phyloP scores from a whole-genome alignment of 208 protist species.

The Acanthamoeba sp. region DNA sequence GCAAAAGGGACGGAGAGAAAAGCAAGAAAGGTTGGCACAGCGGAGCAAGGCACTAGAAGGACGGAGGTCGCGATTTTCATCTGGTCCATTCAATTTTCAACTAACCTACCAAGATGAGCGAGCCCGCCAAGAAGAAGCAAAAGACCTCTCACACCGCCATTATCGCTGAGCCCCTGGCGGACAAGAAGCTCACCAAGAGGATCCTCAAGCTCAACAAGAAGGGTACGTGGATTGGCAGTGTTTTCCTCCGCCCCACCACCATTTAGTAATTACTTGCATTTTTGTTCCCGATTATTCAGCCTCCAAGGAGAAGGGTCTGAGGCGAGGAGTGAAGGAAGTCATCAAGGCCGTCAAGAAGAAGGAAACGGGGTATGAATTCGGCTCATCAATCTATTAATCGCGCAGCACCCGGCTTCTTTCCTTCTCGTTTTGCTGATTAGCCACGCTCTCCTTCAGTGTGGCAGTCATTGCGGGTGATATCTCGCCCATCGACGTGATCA shows the following conservation, averaged over 20 bases:
- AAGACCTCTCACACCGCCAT: slow-evolving; percentile 30
- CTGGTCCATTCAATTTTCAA: background rate
- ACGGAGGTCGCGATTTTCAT: slow-evolving; percentile 11
- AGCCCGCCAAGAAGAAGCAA: slow-evolving; percentile 43
- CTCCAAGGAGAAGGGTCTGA: slow-evolving; percentile 85
- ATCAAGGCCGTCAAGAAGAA: slow-evolving; percentile 89
- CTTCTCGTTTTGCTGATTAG: background rate
- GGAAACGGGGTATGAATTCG: slow-evolving; percentile 76
- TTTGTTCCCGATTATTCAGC: slow-evolving; percentile 77
- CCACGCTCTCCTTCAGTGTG: slow-evolving; percentile 73
- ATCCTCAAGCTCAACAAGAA: slow-evolving; percentile 85
- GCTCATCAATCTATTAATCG: background rate
- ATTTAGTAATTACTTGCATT: background rate
- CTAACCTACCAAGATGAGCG: background rate
- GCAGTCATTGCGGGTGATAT: slow-evolving; percentile 92
- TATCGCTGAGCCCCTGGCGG: slow-evolving; percentile 87
- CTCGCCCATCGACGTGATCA: slow-evolving; percentile 92
- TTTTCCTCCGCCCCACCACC: background rate
- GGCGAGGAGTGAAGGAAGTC: slow-evolving; percentile 91
- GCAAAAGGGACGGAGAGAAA: slow-evolving; percentile 18
- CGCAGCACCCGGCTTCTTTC: background rate
- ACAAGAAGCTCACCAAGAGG: slow-evolving; percentile 87
- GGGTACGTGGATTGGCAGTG: no score
- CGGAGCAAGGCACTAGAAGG: background rate
- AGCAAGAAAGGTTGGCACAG: slow-evolving; percentile 9